Evolutionary conservation across 495 filamentous ascomycete genomes (phyloP).

Genomic region (Aspergillus ellipticus): DNA sequence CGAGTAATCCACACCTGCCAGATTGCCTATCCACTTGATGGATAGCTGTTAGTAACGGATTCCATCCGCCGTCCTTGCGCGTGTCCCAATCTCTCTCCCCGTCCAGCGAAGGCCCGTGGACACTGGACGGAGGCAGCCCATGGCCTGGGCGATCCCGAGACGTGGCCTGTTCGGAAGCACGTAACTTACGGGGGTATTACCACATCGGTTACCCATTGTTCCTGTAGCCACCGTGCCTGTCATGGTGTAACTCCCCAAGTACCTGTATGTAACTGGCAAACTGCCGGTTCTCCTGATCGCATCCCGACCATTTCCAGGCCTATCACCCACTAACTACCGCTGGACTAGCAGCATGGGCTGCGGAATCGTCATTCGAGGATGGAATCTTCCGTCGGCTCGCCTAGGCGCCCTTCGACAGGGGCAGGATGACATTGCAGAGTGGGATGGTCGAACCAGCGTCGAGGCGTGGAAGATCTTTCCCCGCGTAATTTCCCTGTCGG

Average conservation of each 20-base stretch:
- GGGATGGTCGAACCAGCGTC: background rate
- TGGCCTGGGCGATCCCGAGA: conserved; percentile 8
- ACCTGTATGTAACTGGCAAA: too few species aligned
- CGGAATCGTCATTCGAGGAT: background rate
- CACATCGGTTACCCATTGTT: too few species aligned
- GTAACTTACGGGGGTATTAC: conserved; percentile 8
- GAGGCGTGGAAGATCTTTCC: conserved; percentile 6
- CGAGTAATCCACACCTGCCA: too few species aligned
- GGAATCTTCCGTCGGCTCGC: conserved; percentile 3
- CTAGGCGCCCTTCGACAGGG: conserved; percentile 1
- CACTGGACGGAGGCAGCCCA: conserved; percentile 9
- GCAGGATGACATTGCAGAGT: background rate
- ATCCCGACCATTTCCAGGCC: background rate
- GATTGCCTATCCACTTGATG: too few species aligned
- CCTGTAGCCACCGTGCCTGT: too few species aligned
- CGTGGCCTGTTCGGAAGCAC: conserved; percentile 26
- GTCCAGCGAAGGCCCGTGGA: background rate
- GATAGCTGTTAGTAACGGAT: too few species aligned
- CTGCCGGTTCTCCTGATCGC: too few species aligned
- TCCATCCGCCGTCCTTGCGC: too few species aligned
- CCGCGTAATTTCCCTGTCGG: conserved; percentile 6
- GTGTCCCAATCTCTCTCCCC: too few species aligned
- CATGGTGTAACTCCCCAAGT: background rate
- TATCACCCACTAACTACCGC: background rate
- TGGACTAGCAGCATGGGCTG: background rate